phyloP scores from a whole-genome alignment of 202 grass and related monocot genomes.

The Panicum virgatum region DNA sequence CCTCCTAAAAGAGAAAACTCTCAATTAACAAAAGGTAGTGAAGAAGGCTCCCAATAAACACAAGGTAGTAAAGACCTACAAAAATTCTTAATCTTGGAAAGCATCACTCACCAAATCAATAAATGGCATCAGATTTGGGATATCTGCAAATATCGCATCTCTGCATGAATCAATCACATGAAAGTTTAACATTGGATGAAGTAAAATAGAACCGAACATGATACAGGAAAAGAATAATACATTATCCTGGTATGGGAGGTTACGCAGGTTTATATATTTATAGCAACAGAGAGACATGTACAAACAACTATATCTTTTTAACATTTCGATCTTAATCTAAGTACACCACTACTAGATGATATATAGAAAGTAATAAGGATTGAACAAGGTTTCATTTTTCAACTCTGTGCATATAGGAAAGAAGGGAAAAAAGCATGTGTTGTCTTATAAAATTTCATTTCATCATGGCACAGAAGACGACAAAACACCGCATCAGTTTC shows the following conservation, averaged over 20 bases:
- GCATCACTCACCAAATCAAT: constrained; percentile 50
- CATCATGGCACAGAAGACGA: neutral
- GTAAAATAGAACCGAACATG: neutral
- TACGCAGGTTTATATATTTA: constrained; percentile 17
- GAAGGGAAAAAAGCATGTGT: neutral
- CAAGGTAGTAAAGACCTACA: constrained; percentile 17
- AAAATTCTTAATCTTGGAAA: constrained; percentile 22
- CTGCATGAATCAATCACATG: constrained; percentile 37
- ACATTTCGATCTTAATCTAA: neutral
- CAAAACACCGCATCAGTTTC: too few relatives aligned
- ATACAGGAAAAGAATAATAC: neutral
- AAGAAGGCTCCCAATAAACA: constrained; percentile 34
- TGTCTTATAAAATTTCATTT: neutral
- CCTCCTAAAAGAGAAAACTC: constrained; percentile 64
- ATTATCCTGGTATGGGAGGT: neutral
- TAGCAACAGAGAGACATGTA: constrained; percentile 8
- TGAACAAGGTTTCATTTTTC: neutral
- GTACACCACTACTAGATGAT: neutral
- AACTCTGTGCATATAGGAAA: neutral
- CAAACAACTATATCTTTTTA: neutral
- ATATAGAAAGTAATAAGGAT: neutral
- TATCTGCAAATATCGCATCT: constrained; percentile 47
- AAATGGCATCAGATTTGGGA: constrained; percentile 52
- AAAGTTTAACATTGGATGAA: constrained; percentile 6
- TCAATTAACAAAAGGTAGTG: constrained; percentile 32